Base-by-base conservation (phyloP, 305 asterid species). In the Rubia tinctorum region DNA sequence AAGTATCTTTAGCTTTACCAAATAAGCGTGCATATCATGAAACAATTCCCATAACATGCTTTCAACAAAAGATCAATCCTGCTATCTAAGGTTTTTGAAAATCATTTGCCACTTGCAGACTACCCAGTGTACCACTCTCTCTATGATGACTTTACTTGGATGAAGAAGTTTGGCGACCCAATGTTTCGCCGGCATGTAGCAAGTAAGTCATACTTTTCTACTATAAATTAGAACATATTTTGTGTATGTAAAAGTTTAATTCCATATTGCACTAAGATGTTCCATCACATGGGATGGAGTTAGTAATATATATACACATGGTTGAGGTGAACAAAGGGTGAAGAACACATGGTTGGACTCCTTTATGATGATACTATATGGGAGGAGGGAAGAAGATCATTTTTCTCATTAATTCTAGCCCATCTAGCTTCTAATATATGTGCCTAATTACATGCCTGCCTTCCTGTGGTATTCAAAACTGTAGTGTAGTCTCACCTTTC, bases 151-250 rank as follows among this genome's bases (percentile, higher is more conserved):
- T 91, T 88, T 22, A 68, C 74, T 68, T 93, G 97, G 98, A 91
- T 91, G 98, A 87, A 78, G 81, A 91, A 86, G 82, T 93, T 88
- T 78, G 98, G 97, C 20, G 98, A 93, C 73, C 98, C 97, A 6
- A 76, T 77, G 89, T 91, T 91, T 79, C 92, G 75, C 71, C 91
- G 95, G 84, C 93, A 91, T 74, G 88, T 80, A 51, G 96, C 98
- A 93, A 91, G 96, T 91, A 58, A 70, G 84, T 79, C 75, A 6
- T 53, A 15, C 69, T 75, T 72, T 63, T 63, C 76, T 56, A 43
- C 65, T 25, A 18, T 56, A 22, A 51, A 66, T 22, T 73, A 63
- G 6, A 13, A 66, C 71, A 49, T 30, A 55, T 25, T 39, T 11
- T 43, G 51, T 64, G 25, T 15, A 60, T 40, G 23, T 18, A 39